Percentiles rank a stretch among this genome's conserved stretches.
Conservation (phyloP, 2,329 filamentous ascomycete species). For the Laburnicola sp. region DNA sequence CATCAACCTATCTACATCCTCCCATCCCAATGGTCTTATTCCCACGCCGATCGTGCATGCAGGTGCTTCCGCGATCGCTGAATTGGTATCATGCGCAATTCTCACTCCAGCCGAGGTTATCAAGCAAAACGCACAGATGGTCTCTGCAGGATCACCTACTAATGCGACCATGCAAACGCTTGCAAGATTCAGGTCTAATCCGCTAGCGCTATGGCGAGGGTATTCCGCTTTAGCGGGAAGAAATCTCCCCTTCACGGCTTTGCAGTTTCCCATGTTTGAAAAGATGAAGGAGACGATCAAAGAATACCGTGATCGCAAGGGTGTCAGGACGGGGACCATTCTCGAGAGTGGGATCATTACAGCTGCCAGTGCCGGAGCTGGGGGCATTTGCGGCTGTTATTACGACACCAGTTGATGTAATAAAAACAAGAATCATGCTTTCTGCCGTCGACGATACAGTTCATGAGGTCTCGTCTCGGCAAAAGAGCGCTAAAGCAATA, state of each 20-base stretch:
- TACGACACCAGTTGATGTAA: slow-evolving; percentile 87
- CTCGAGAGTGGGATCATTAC: slow-evolving; percentile 72
- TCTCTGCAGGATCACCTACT: slow-evolving; percentile 48
- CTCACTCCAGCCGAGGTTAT: slow-evolving; percentile 87
- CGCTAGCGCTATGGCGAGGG: slow-evolving; percentile 64
- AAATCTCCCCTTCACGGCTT: slow-evolving; percentile 83
- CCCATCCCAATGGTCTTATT: slow-evolving; percentile 48
- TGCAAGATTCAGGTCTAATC: slow-evolving; percentile 59
- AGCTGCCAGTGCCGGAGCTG: slow-evolving; percentile 68
- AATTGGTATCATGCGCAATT: slow-evolving; percentile 83
- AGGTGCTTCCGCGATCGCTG: slow-evolving; percentile 72
- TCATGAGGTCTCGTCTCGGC: slow-evolving; percentile 16
- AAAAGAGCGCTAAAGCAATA: slow-evolving; percentile 16
- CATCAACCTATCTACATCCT: slow-evolving; percentile 50
- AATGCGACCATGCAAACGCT: slow-evolving; percentile 62
- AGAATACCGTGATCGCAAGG: slow-evolving; percentile 47
- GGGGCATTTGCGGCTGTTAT: slow-evolving; percentile 75
- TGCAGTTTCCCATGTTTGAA: slow-evolving; percentile 90
- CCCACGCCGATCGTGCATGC: slow-evolving; percentile 73
- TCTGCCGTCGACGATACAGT: slow-evolving; percentile 43
- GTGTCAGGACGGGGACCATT: slow-evolving; percentile 50
- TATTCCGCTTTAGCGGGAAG: slow-evolving; percentile 80
- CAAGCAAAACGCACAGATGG: slow-evolving; percentile 92
- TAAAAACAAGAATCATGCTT: slow-evolving; percentile 90
- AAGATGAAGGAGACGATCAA: slow-evolving; percentile 61